Conservation (phyloP, 805 yeast genomes). For the Candida mattraensis region DNA sequence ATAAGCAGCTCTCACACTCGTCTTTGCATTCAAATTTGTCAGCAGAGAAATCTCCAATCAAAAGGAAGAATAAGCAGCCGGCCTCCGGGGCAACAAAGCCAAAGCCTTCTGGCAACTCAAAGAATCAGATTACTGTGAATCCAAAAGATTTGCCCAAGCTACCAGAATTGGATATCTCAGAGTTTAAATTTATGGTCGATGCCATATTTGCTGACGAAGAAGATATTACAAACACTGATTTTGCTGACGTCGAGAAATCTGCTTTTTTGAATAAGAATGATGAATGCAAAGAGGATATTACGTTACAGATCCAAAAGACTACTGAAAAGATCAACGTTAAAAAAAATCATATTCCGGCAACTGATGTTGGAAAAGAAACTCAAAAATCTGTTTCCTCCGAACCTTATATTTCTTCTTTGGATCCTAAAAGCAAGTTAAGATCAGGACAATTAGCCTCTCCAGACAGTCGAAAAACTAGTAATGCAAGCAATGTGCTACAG, state of each 20-base stretch:
- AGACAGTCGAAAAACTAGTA: conserved; percentile 8
- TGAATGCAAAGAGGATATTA: no score
- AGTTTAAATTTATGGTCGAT: conserved; percentile 33
- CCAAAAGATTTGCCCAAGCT: conserved; percentile 29
- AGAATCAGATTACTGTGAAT: conserved; percentile 15
- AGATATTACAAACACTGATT: neutral
- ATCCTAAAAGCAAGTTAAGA: conserved; percentile 24
- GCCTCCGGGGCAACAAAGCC: neutral
- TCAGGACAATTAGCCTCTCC: neutral
- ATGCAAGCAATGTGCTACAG: conserved; percentile 26
- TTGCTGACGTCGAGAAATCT: no score
- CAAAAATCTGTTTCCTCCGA: no score
- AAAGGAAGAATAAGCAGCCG: conserved; percentile 1
- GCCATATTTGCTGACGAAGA: conserved; percentile 28
- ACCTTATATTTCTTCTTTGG: conserved; percentile 21
- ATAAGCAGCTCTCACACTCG: conserved; percentile 13
- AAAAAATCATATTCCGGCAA: no score
- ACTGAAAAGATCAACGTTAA: neutral
- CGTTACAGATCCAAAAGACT: no score
- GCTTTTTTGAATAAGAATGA: no score
- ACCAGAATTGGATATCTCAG: conserved; percentile 29
- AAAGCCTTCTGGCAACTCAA: neutral
- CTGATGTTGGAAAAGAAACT: no score
- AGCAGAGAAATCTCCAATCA: conserved; percentile 1
- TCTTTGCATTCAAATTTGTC: conserved; percentile 7